Percentiles rank a stretch among this genome's conserved stretches.
Conservation (phyloP, 2,329 filamentous ascomycete genomes). For the Raffaelea deltoideospora region DNA sequence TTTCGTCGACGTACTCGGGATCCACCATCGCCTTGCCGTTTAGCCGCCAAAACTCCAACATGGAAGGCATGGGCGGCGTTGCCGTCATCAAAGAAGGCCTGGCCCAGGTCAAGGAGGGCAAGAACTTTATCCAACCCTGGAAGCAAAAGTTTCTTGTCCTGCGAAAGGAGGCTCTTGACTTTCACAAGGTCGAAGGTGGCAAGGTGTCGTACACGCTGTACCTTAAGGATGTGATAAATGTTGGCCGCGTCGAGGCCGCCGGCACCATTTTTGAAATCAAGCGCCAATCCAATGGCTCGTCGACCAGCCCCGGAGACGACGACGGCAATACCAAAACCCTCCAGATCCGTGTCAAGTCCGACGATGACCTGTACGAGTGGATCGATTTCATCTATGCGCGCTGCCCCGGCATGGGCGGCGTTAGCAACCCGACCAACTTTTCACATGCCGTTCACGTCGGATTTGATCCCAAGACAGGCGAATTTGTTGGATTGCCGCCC, state of each 20-base stretch:
- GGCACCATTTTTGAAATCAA: conserved; percentile 92
- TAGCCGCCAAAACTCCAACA: conserved; percentile 42
- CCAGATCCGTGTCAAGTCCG: conserved; percentile 84
- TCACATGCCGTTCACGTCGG: conserved; percentile 93
- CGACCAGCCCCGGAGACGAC: conserved; percentile 58
- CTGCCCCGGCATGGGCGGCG: conserved; percentile 93
- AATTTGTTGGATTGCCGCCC: conserved; percentile 83
- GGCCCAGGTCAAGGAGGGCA: conserved; percentile 81
- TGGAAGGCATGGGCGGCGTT: conserved; percentile 50
- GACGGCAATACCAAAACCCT: conserved; percentile 72
- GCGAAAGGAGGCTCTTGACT: conserved; percentile 84
- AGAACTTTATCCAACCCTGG: conserved; percentile 71
- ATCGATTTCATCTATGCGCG: conserved; percentile 96
- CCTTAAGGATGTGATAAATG: conserved; percentile 76
- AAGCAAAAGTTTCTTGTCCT: conserved; percentile 86
- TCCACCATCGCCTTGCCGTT: conserved; percentile 62
- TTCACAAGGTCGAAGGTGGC: conserved; percentile 79
- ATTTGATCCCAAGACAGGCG: conserved; percentile 87
- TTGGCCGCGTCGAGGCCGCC: conserved; percentile 79
- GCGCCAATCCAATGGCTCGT: conserved; percentile 51
- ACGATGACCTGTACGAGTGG: conserved; percentile 97
- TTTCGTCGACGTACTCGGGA: conserved; percentile 48
- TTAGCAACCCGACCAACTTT: conserved; percentile 98
- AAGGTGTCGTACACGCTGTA: conserved; percentile 78
- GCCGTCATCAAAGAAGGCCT: conserved; percentile 68